A percentile compares a stretch with the other conserved stretches of the same genome.
Evolutionary conservation across 2,329 filamentous ascomycete genomes (phyloP).

Genomic region (Paraconiothyrium sp.): DNA sequence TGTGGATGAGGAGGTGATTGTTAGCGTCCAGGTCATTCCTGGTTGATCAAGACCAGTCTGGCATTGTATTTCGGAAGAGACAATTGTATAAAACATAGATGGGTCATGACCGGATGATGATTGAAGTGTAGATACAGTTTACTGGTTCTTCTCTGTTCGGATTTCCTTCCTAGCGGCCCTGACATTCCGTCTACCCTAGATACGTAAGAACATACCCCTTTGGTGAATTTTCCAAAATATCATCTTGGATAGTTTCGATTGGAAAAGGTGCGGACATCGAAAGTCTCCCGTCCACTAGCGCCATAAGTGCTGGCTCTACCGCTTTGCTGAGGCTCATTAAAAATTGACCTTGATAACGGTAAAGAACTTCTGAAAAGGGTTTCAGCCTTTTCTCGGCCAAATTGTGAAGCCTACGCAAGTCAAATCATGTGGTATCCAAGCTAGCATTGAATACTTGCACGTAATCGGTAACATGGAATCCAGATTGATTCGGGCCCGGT

Average conservation of each 20-base stretch:
- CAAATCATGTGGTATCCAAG: background rate
- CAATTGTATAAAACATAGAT: too few relatives aligned
- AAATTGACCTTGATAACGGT: constrained; percentile 14
- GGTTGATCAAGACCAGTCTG: too few relatives aligned
- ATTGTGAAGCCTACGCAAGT: constrained; percentile 3
- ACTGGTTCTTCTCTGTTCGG: too few relatives aligned
- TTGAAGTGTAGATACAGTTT: too few relatives aligned
- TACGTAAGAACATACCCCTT: constrained; percentile 18
- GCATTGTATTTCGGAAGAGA: too few relatives aligned
- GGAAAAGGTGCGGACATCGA: constrained; percentile 11
- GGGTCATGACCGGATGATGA: too few relatives aligned
- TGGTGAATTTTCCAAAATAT: constrained; percentile 10
- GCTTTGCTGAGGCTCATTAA: constrained; percentile 16
- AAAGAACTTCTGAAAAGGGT: constrained; percentile 16
- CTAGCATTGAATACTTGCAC: constrained; percentile 11
- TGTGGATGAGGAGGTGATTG: too few relatives aligned
- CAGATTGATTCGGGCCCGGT: constrained; percentile 13
- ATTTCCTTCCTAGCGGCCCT: too few relatives aligned
- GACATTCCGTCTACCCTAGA: background rate
- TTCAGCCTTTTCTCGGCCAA: constrained; percentile 14
- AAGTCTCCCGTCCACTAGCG: constrained; percentile 12
- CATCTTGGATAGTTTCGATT: constrained; percentile 11
- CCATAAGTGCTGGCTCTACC: constrained; percentile 18
- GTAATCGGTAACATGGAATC: constrained; percentile 13
- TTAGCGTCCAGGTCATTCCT: too few relatives aligned